A percentile compares a stretch with the other conserved stretches of the same genome.
phyloP scores from a whole-genome alignment of 1,284 basidiomycete species.

The Ceratobasidium sp. region DNA sequence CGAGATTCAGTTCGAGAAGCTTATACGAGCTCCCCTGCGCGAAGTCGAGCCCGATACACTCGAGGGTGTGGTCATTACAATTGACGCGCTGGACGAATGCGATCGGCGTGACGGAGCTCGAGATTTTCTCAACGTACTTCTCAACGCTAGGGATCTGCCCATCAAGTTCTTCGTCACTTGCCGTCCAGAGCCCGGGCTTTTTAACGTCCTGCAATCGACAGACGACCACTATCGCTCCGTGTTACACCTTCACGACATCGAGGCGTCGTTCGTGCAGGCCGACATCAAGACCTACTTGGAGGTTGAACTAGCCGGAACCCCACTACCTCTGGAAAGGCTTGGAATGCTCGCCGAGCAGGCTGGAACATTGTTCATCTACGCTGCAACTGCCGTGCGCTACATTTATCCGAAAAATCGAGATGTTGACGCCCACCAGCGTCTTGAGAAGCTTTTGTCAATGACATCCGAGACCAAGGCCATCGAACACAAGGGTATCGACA shows the following conservation, averaged over 20 bases:
- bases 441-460: not conserved
- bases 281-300: conserved; percentile 9
- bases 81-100: too few relatives aligned
- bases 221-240: not conserved
- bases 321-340: not conserved
- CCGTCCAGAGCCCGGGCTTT: conserved; percentile 15
- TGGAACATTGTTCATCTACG: conserved; percentile 18
- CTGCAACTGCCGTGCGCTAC: conserved; percentile 15
- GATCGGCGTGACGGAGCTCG: too few relatives aligned
- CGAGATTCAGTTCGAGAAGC: too few relatives aligned
- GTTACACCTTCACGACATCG: conserved; percentile 8
- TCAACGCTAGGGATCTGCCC: too few relatives aligned
- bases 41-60: too few relatives aligned
- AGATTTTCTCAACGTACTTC: too few relatives aligned
- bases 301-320: not conserved
- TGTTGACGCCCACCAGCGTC: not conserved
- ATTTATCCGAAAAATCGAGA: too few relatives aligned
- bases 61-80: too few relatives aligned
- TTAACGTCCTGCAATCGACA: not conserved
- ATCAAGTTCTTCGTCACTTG: conserved; percentile 35
- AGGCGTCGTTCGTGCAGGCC: not conserved
- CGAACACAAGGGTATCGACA: not conserved
- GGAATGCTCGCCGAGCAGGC: not conserved
- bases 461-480: not conserved
- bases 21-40: too few relatives aligned